Base-by-base conservation (phyloP, 768 basidiomycete genomes). In the Suillus fuscotomentosus region DNA sequence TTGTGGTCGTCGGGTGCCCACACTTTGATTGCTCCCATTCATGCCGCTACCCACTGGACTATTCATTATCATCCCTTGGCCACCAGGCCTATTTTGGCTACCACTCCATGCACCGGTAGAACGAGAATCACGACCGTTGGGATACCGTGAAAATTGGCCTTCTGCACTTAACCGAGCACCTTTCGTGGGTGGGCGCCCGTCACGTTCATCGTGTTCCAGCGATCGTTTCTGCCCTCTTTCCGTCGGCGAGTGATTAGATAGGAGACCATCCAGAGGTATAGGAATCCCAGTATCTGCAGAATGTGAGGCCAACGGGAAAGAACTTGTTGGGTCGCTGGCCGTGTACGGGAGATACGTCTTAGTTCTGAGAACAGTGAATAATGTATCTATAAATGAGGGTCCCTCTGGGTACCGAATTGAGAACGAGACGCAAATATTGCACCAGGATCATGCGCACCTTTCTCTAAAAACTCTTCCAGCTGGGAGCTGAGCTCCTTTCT, bases 391-490 rank as follows among this genome's bases (percentile, higher is more conserved):
- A 78, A 98, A 98, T 60, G 81, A 78, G 60, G 78, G 77, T 71
- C 83, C 89, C 83, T 95, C 89, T 84, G 78, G 61, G 60, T 69
- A 53, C 45, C 64, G 24, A 47, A 31, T 63, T 70, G 62, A 67
- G 69, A 42, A 70, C 20, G 20, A 63, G 45, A 24, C 17, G 39
- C 39, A 31, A 13, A 34, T 50, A 53, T n/a, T 45, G 60, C 14
- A 27, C 27, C 8, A 10, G 22, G 13, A 48, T 9, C 54, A 38
- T 22, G 72, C 83, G 65, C 65, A 92, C 95, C 91, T 79, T 91
- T 90, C 79, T 97, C 95, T 31, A 99, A 83, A 75, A 99, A 99
- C 76, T 97, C 96, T 61, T 90, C 90, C 61, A 98, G 82, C 73
- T 97, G 94, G 0, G 83, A 71, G 2, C 81, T 74, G 62, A 97